Conservation (phyloP, 257 asterid species). For the Solanum boliviense region DNA sequence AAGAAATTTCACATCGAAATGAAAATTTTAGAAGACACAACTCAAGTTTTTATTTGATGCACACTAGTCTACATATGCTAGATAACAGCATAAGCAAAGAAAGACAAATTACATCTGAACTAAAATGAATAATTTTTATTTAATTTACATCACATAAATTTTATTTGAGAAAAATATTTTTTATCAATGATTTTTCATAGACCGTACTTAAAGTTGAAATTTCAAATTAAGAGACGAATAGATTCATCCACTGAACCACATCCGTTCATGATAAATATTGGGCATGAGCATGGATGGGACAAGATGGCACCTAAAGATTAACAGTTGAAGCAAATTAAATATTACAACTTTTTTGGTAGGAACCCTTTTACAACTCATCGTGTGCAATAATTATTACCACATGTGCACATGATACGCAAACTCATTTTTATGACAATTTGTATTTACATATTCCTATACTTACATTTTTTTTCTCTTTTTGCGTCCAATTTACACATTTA, state of each 20-base stretch:
- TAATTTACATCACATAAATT: no score
- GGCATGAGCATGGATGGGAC: background rate
- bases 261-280: background rate
- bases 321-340: background rate
- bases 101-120: background rate
- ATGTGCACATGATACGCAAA: background rate
- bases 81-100: background rate
- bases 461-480: background rate
- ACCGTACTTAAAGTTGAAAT: accelerated
- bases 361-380: background rate
- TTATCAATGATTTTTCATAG: no score
- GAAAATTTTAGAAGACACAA: background rate
- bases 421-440: background rate
- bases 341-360: background rate
- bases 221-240: background rate
- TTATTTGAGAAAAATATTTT: accelerated
- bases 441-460: background rate
- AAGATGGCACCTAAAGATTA: background rate
- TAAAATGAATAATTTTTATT: background rate
- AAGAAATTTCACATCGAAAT: background rate
- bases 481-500: background rate
- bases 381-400: background rate
- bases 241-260: accelerated
- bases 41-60: background rate
- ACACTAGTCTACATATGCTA: background rate